Conservation (phyloP, 805 yeast species). For the Huiozyma naganishii region DNA sequence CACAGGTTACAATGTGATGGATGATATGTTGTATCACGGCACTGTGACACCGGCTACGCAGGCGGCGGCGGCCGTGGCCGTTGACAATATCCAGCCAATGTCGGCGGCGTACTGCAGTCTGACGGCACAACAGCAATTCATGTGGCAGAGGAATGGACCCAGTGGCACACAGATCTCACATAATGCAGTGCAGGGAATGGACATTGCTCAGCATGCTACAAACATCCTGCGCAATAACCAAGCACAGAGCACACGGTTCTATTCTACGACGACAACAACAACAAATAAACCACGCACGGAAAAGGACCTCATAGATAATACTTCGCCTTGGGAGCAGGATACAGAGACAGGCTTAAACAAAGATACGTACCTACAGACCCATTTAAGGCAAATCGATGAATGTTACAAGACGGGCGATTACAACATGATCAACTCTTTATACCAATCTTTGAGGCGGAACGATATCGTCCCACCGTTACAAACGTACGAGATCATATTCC, state of each 20-base stretch:
- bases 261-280: slow-evolving; percentile 2
- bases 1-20: slow-evolving; percentile 23
- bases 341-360: slow-evolving; percentile 23
- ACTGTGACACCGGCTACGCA: neutral
- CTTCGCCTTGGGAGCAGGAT: slow-evolving; percentile 24
- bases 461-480: slow-evolving; percentile 39
- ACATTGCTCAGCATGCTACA: neutral
- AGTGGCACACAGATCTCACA: neutral
- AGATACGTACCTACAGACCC: slow-evolving; percentile 24
- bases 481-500: slow-evolving; percentile 43
- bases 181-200: neutral
- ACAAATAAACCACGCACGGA: neutral
- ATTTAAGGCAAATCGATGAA: slow-evolving; percentile 22
- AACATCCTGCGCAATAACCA: neutral
- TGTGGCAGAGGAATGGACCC: neutral
- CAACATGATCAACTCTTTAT: slow-evolving; percentile 30
- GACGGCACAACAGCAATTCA: too few species aligned
- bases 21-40: slow-evolving; percentile 11
- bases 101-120: too few species aligned
- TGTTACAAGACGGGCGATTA: slow-evolving; percentile 22
- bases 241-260: slow-evolving; percentile 2
- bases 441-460: slow-evolving; percentile 33
- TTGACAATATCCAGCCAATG: neutral
- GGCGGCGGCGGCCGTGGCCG: neutral
- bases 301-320: neutral